These are phyloP conservation scores for Trichaptum fuscoviolaceum DNA, from an alignment of 768 basidiomycete species.

Conservation along the genomic window DNA sequence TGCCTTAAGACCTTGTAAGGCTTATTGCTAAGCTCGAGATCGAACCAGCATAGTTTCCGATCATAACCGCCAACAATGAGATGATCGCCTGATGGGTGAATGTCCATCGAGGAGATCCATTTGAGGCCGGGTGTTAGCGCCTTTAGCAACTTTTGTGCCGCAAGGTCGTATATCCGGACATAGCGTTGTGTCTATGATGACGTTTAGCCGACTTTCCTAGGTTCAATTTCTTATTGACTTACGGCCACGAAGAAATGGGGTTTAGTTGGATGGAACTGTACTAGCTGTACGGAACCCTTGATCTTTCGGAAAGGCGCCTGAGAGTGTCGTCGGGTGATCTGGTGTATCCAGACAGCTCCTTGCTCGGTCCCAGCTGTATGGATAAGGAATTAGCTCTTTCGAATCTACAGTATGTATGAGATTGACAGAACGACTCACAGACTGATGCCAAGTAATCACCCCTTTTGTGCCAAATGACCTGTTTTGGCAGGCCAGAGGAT, in stretches of 20 bases:
- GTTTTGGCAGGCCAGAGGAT: constrained; percentile 66
- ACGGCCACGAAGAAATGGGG: constrained; percentile 98
- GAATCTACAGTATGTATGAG: neutral
- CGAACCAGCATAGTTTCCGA: constrained; percentile 97
- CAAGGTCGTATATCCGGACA: constrained; percentile 90
- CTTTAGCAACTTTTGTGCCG: constrained; percentile 89
- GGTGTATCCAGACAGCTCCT: constrained; percentile 93
- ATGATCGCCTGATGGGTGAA: constrained; percentile 95
- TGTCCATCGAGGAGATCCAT: constrained; percentile 97
- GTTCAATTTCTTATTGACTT: constrained; percentile 27
- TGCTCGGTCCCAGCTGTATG: constrained; percentile 47
- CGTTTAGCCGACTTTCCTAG: too few relatives aligned
- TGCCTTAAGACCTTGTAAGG: constrained; percentile 96
- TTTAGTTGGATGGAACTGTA: constrained; percentile 90
- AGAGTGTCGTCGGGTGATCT: constrained; percentile 87
- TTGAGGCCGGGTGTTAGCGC: constrained; percentile 92
- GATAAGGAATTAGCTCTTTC: too few relatives aligned
- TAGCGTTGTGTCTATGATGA: constrained; percentile 84
- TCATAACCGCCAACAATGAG: constrained; percentile 97
- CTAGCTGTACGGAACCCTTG: constrained; percentile 84
- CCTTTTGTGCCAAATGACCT: constrained; percentile 87
- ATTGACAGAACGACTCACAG: constrained; percentile 52
- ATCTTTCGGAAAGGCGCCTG: constrained; percentile 98
- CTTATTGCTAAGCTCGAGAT: constrained; percentile 92
- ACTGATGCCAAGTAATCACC: constrained; percentile 97